phyloP scores from a whole-genome alignment of 345 rosid genomes.

The Eucalyptus cloeziana region DNA sequence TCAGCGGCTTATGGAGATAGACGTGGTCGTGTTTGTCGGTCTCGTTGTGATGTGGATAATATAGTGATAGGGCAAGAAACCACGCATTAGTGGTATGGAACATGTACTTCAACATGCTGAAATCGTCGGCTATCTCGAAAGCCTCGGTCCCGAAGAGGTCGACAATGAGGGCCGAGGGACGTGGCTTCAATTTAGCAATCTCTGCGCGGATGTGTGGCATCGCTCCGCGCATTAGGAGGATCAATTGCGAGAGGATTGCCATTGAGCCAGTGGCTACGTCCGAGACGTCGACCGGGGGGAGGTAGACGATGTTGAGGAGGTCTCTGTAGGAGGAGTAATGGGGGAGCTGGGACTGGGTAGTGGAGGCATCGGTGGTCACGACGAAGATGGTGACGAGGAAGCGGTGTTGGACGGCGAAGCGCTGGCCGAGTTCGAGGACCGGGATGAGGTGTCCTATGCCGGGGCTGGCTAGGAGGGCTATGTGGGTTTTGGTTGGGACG shows the following conservation, averaged over 20 bases:
- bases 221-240: not conserved
- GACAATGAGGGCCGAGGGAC: constrained; percentile 19
- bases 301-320: constrained; percentile 1
- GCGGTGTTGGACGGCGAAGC: constrained; percentile 7
- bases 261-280: not conserved
- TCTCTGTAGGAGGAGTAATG: not conserved
- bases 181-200: not conserved
- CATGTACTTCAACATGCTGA: constrained; percentile 29
- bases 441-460: constrained; percentile 49
- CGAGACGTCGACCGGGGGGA: constrained; percentile 12
- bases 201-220: not conserved
- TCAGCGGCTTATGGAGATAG: constrained; percentile 8
- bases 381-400: constrained; percentile 15
- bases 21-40: constrained; percentile 7
- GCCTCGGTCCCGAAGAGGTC: constrained; percentile 40
- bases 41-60: constrained; percentile 6
- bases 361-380: constrained; percentile 1
- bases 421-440: constrained; percentile 16
- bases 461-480: constrained; percentile 25
- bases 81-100: constrained; percentile 34
- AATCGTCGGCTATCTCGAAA: constrained; percentile 26
- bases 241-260: not conserved
- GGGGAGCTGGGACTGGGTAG: not conserved
- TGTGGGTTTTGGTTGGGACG: constrained; percentile 1
- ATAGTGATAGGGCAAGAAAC: constrained; percentile 14